A percentile compares a stretch with the other conserved stretches of the same genome.
Conservation (phyloP, 768 basidiomycete species). For the Flagelloscypha sp. region DNA sequence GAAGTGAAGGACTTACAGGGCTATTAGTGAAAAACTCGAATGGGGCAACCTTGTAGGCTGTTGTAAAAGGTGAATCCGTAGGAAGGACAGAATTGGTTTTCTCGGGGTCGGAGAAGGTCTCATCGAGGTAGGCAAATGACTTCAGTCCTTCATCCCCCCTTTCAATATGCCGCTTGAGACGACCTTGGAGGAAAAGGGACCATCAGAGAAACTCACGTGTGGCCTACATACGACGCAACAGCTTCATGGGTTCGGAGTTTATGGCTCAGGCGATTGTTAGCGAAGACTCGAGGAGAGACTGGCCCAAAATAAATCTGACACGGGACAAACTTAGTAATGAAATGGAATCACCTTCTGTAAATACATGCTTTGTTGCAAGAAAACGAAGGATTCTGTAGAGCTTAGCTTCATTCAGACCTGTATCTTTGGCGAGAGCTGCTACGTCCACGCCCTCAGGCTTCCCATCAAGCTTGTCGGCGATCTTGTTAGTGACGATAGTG, state of each 20-base stretch:
- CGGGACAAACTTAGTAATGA: background rate
- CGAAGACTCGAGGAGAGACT: conserved; percentile 30
- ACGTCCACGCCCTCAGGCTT: conserved; percentile 28
- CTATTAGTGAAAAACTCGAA: too few relatives aligned
- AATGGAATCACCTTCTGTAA: conserved; percentile 25
- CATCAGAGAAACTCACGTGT: conserved; percentile 23
- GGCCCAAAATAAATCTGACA: too few relatives aligned
- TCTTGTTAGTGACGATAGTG: too few relatives aligned
- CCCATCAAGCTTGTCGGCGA: conserved; percentile 29
- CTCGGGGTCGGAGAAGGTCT: conserved; percentile 27
- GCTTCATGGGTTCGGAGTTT: conserved; percentile 24
- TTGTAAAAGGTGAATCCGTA: too few relatives aligned
- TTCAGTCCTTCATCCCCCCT: conserved; percentile 15
- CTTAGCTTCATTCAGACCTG: conserved; percentile 27
- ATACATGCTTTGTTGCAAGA: conserved; percentile 32
- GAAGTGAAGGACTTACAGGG: too few relatives aligned
- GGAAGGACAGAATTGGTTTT: conserved; percentile 5
- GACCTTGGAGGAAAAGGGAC: background rate
- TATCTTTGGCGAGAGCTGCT: conserved; percentile 20
- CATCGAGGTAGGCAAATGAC: conserved; percentile 20
- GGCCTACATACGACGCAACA: conserved; percentile 16
- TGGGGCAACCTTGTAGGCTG: too few relatives aligned
- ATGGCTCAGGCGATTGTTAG: conserved; percentile 33
- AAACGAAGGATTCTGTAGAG: conserved; percentile 29
- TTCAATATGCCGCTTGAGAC: background rate